Base-by-base conservation (phyloP, 2,329 filamentous ascomycete genomes). In the Aureobasidium leucospermi region DNA sequence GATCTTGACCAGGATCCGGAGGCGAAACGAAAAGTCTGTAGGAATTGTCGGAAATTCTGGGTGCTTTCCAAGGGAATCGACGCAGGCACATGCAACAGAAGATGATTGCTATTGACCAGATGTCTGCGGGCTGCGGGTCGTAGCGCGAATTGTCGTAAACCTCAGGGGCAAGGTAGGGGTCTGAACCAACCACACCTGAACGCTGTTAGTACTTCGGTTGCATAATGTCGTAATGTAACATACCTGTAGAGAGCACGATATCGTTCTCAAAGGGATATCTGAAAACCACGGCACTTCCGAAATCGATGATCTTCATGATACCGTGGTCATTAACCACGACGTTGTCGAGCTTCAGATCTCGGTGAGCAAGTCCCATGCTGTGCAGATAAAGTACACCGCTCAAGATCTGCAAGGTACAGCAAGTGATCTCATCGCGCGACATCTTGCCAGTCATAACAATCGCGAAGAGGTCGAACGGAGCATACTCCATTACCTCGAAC, bases 401-500 rank as follows among this genome's bases (percentile, higher is more conserved):
- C 60, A 99, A 76, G 63, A 99, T 96, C 73, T 99, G 94, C 65
- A 97, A 78, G 68, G 96, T 97, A 62, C 87, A 87, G 74, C 94
- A 99, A 3, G 86, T 86, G 62, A 97, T 84, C 72, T 99, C 94
- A 66, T 96, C 88, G 61, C 90, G 85, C 42, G 85, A 84, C 94
- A 99, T 99, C 75, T 91, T 96, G 38, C 94, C 94, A 0, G 94
- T 97, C 94, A 99, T 99, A 65, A 99, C 94, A 64, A 95, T 96
- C 11, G 94, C 94, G 71, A 99, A 99, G 32, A 99, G 81, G 72
- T 99, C 94, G 69, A 81, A 99, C 0, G 94, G 94, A 10, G 92
- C 94, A 69, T 96, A 99, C 71, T 99, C 94, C 94, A 99, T 99
- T 43, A 99, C 94, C 70, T 97, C 93, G 69, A 91, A 99, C 90